phyloP scores from a whole-genome alignment of 352 stramenopile genomes.

The Phytophthora meadii region DNA sequence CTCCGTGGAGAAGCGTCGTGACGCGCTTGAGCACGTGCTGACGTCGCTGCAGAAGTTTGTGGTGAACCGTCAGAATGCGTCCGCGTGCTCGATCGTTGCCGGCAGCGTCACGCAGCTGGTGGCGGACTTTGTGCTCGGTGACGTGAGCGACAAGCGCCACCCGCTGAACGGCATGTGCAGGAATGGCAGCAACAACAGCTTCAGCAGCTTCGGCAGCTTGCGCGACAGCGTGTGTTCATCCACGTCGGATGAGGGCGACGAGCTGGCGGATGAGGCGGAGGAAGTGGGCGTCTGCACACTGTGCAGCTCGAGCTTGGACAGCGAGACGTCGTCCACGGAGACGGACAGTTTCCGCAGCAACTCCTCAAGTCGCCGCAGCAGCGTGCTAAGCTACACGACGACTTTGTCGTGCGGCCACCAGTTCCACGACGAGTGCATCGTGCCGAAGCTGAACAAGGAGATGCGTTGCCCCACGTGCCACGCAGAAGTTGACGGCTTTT shows the following conservation, averaged over 20 bases:
- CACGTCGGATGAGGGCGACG: neutral
- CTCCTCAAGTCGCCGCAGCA: neutral
- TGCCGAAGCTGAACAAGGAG: conserved; percentile 56
- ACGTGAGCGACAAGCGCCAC: conserved; percentile 1
- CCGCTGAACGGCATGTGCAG: neutral
- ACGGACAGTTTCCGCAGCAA: neutral
- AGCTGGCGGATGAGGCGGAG: conserved; percentile 2
- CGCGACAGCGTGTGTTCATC: neutral
- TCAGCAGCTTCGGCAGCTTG: neutral
- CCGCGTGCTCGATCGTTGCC: neutral
- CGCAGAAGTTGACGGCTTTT: neutral
- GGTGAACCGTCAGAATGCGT: neutral
- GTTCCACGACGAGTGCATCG: conserved; percentile 41
- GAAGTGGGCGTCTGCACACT: conserved; percentile 24
- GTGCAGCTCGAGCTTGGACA: conserved; percentile 25
- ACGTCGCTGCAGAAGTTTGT: conserved; percentile 2
- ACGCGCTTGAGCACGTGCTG: neutral
- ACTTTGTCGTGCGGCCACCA: neutral
- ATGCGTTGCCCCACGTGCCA: conserved; percentile 53
- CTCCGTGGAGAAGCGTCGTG: neutral
- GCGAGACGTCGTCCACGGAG: conserved; percentile 5
- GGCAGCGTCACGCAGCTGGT: neutral
- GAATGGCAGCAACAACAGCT: neutral
- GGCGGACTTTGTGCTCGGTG: conserved; percentile 1
- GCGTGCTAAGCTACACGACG: neutral